Conservation (phyloP, 495 filamentous ascomycete species). For the Lophiostoma macrostomum region DNA sequence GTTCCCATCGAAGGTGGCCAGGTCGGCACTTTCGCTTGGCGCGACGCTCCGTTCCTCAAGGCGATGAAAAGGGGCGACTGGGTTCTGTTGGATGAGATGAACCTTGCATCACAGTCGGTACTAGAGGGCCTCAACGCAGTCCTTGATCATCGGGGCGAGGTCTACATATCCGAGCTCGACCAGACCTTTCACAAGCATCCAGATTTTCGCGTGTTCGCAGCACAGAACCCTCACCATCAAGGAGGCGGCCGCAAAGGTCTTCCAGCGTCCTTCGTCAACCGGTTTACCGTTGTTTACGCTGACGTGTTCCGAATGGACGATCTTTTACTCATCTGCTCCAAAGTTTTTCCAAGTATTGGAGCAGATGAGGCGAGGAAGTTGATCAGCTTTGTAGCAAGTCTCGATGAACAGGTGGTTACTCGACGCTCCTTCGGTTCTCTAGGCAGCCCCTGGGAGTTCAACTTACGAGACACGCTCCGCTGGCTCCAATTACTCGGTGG, state of each 20-base stretch:
- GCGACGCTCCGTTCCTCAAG: conserved; percentile 89
- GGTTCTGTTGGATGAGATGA: conserved; percentile 99
- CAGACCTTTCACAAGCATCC: conserved; percentile 88
- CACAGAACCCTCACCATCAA: conserved; percentile 97
- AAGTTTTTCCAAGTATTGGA: conserved; percentile 64
- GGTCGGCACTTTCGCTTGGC: conserved; percentile 87
- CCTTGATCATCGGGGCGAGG: conserved; percentile 93
- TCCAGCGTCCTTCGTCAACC: conserved; percentile 93
- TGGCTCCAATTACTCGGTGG: conserved; percentile 76
- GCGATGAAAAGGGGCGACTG: conserved; percentile 96
- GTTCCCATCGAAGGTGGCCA: conserved; percentile 86
- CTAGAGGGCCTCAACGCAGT: conserved; percentile 97
- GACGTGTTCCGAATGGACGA: conserved; percentile 81
- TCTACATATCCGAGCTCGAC: conserved; percentile 91
- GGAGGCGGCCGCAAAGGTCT: conserved; percentile 94
- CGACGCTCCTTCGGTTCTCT: conserved; percentile 66
- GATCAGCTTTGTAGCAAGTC: conserved; percentile 73
- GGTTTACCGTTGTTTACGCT: conserved; percentile 96
- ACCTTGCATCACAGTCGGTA: conserved; percentile 93
- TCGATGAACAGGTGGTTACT: conserved; percentile 67
- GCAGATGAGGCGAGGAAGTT: conserved; percentile 55
- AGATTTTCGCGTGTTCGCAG: conserved; percentile 87
- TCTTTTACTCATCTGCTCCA: conserved; percentile 73
- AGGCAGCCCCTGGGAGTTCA: conserved; percentile 96
- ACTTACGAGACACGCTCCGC: conserved; percentile 84